Evolutionary conservation across 2,329 filamentous ascomycete genomes (phyloP), one percentile per base, ranked within the genome.

Genomic region (Fusarium sp.): DNA sequence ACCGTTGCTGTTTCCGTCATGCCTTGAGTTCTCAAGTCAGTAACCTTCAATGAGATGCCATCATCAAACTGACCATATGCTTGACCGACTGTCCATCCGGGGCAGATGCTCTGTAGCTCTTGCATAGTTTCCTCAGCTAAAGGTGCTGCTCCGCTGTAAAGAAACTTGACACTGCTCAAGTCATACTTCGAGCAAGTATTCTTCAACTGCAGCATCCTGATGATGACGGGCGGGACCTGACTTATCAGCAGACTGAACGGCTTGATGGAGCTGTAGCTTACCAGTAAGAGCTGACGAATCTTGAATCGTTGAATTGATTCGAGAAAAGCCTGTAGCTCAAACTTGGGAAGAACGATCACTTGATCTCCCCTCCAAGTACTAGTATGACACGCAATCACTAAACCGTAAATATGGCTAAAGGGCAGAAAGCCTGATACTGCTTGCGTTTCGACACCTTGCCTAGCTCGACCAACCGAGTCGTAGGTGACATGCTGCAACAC

Each of bases 361-460:
- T 90, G 88, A 72, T 97, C 94, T 8, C 94, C 94, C 11, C 45
- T 50, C 45, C 45, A 50, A 11, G 45, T 30, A 27, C 45, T 92
- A 88, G 76, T 91, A 97, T 1, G 89, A 78, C 94, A 92, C 35
- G 88, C 90, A 64, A 94, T 90, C 4, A 96, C 89, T 12, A 97
- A 83, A 1, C 89, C 90, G 78, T 95, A 96, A 70, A 95, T 95
- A 79, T 97, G 94, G 70, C 92, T 94, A 76, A 94, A 88, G 0
- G 93, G 93, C 4, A 95, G 85, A 11, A 95, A 85, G 3, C 92
- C 93, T 0, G 95, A 85, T 27, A 32, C 32, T 32, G 20, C 43
- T 30, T 62, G 59, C 6, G 59, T 50, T 11, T 33, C n/a, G 12
- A 62, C 22, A 27, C 45, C 45, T 27, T 50, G 11, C 25, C 45